Conservation (phyloP, 2,329 filamentous ascomycete species). For the Curvularia lunata region DNA sequence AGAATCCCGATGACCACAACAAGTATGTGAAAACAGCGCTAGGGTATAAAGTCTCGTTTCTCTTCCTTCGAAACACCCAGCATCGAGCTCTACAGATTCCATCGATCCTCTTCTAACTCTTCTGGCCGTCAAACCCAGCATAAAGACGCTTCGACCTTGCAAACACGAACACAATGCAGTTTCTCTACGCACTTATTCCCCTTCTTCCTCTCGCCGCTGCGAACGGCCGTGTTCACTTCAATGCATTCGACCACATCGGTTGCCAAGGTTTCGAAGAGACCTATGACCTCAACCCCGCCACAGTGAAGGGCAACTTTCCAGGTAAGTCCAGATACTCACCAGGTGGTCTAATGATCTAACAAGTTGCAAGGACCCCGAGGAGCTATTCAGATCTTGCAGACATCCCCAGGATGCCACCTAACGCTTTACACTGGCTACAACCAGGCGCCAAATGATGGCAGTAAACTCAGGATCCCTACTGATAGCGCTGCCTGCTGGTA, state of each 20-base stretch:
- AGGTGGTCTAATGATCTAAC: background rate
- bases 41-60: background rate
- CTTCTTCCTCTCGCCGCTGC: slow-evolving; percentile 5
- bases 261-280: slow-evolving; percentile 12
- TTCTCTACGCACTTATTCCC: slow-evolving; percentile 3
- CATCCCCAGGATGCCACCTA: slow-evolving; percentile 9
- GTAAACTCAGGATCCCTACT: background rate
- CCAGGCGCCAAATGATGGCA: slow-evolving; percentile 8
- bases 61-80: background rate
- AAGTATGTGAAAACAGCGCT: background rate
- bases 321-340: background rate
- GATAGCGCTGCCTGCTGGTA: background rate
- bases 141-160: background rate
- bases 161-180: background rate
- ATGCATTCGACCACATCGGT: slow-evolving; percentile 8
- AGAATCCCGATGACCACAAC: background rate
- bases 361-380: slow-evolving; percentile 9
- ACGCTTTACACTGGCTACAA: slow-evolving; percentile 13
- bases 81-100: background rate
- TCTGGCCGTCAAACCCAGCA: too few species aligned
- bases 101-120: background rate
- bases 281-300: slow-evolving; percentile 9
- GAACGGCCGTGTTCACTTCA: slow-evolving; percentile 8
- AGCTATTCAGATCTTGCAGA: slow-evolving; percentile 6
- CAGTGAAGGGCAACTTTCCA: slow-evolving; percentile 12